A percentile compares a stretch with the other conserved stretches of the same genome.
phyloP scores from a whole-genome alignment of 2,329 filamentous ascomycete genomes.

The Dissoconium aciculare region DNA sequence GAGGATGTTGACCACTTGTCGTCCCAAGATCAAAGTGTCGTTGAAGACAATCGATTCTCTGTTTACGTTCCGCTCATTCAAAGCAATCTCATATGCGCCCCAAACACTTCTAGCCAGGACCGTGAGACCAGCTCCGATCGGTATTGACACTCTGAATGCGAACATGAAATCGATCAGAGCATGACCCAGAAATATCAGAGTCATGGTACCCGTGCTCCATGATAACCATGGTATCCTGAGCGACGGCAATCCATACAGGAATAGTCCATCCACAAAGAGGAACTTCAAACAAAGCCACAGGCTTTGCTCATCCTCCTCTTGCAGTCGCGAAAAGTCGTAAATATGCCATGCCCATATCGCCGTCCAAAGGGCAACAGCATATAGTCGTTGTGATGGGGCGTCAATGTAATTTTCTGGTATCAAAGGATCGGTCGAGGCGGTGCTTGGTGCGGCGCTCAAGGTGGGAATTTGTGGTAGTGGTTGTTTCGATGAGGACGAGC shows the following conservation, averaged over 20 bases:
- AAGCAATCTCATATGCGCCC: conserved; percentile 69
- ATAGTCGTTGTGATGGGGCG: conserved; percentile 79
- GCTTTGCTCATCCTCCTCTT: conserved; percentile 74
- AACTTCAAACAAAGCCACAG: conserved; percentile 88
- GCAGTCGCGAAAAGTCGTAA: conserved; percentile 67
- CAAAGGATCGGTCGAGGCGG: conserved; percentile 39
- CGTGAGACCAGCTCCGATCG: conserved; percentile 57
- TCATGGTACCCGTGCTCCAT: conserved; percentile 62
- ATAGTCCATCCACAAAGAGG: conserved; percentile 71
- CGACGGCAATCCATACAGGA: conserved; percentile 73
- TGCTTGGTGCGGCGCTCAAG: conserved; percentile 8
- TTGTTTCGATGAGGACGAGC: conserved; percentile 17
- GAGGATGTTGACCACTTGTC: conserved; percentile 93
- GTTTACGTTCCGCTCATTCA: conserved; percentile 88
- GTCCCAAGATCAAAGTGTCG: conserved; percentile 81
- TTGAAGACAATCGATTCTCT: conserved; percentile 79
- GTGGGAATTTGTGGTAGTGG: conserved; percentile 14
- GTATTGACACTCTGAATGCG: conserved; percentile 81
- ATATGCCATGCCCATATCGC: conserved; percentile 66
- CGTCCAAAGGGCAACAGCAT: conserved; percentile 66
- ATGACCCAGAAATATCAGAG: conserved; percentile 57
- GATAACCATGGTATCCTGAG: conserved; percentile 94
- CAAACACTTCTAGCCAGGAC: conserved; percentile 68
- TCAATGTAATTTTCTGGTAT: conserved; percentile 74
- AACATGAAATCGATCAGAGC: conserved; percentile 64